Conservation (phyloP, 495 filamentous ascomycete species). For the Penicillium malachiteum region DNA sequence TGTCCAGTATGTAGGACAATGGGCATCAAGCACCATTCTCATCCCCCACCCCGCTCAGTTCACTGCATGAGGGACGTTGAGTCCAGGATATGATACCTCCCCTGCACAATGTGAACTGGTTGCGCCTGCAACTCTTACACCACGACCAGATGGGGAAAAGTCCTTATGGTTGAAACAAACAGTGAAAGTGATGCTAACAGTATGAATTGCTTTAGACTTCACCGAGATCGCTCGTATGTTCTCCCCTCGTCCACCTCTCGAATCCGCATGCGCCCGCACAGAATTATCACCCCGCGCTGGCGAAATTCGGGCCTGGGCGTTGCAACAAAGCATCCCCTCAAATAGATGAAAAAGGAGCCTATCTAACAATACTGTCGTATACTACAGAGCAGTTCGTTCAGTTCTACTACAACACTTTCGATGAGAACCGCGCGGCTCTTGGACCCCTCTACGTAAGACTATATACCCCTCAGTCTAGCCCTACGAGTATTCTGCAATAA, state of each 20-base stretch:
- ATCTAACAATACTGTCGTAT: neutral
- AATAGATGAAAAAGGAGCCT: neutral
- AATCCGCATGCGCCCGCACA: slow-evolving; percentile 9
- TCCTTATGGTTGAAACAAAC: neutral
- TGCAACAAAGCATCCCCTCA: neutral
- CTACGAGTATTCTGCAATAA: neutral
- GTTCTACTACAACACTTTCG: slow-evolving; percentile 89
- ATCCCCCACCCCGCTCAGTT: neutral
- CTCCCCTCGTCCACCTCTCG: neutral
- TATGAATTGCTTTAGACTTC: slow-evolving; percentile 44
- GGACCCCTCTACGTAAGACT: slow-evolving; percentile 71
- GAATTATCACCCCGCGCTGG: slow-evolving; percentile 5
- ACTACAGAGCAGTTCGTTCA: slow-evolving; percentile 73
- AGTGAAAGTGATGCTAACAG: slow-evolving; percentile 18
- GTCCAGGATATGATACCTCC: slow-evolving; percentile 15
- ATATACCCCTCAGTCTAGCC: neutral
- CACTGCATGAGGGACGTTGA: neutral
- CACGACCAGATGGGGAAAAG: slow-evolving; percentile 3
- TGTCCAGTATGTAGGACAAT: slow-evolving; percentile 35
- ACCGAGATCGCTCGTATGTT: slow-evolving; percentile 54
- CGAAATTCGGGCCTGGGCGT: neutral
- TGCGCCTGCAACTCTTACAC: slow-evolving; percentile 13
- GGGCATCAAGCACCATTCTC: neutral
- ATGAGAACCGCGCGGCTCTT: slow-evolving; percentile 60
- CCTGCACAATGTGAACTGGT: slow-evolving; percentile 12